phyloP scores from a whole-genome alignment of 2,329 filamentous ascomycete species.

The Botrytis tulipae region DNA sequence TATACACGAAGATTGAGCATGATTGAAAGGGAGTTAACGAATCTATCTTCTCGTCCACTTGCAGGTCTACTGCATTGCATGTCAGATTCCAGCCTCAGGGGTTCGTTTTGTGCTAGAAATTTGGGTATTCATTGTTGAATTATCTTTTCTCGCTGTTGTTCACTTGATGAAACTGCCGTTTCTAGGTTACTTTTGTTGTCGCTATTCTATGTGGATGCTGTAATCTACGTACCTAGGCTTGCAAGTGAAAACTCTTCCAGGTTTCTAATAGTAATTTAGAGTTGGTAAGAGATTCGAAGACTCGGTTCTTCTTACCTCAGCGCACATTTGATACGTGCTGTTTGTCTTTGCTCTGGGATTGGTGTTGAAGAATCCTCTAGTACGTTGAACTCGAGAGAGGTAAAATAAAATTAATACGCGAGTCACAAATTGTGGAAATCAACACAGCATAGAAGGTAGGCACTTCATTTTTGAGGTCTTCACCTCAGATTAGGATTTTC shows the following conservation, averaged over 20 bases:
- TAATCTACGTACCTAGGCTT: neutral
- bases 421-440: neutral
- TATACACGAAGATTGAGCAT: too few species aligned
- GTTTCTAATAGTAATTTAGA: neutral
- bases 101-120: neutral
- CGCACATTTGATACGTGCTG: neutral
- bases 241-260: neutral
- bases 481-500: neutral
- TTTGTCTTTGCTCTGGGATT: neutral
- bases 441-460: neutral
- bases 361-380: neutral
- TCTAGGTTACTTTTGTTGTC: neutral
- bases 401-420: neutral
- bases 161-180: rapidly evolving
- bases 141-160: neutral
- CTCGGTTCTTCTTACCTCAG: too few species aligned
- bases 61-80: rapidly evolving
- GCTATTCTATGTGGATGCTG: neutral
- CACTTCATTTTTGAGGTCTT: neutral
- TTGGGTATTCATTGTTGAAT: neutral
- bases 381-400: neutral
- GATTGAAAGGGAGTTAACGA: too few species aligned
- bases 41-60: neutral
- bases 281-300: neutral
- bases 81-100: neutral